Base-by-base conservation (phyloP, 352 stramenopile species). In the Globisporangium orthogonon region DNA sequence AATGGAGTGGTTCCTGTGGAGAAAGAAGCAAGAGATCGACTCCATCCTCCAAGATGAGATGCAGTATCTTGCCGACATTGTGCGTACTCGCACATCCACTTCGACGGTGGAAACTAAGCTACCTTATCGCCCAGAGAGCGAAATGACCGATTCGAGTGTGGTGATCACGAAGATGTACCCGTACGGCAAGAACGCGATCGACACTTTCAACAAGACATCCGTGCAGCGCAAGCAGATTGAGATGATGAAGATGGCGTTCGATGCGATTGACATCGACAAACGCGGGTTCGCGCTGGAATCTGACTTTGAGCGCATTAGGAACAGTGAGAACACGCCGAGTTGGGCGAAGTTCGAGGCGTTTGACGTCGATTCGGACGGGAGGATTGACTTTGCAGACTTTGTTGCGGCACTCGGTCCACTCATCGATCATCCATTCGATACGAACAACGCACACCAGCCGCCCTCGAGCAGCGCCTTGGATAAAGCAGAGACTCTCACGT, bases 1-100 rank as follows among this genome's bases (percentile, higher is more conserved):
- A 18, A 87, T 73, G 66, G 81, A 91, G 62, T 91, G 78, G 81
- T 91, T 91, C 57, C 52, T 91, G 7, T 91, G 78, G 76, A 65
- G 81, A 47, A 74, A 75, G 17, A 86, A 86, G 50, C 74, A 89
- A 55, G 81, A 91, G 41, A 83, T 91, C 49, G 71, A 87, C 5
- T 63, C 58, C 58, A 50, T 89, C 1, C 50, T 87, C 0, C 65
- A 82, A 33, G 78, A 88, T 9, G 71, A 89, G n/a, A 74, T 88
- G 65, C 65, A 73, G 10, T 85, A 80, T 50, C 50, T 81, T 60
- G 46, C 64, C 11, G 74, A 80, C 33, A 62, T 83, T 23, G 52
- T 83, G 5, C 56, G 54, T 49, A 31, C 31, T 9, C n/a, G 30
- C 2, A 37, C 35, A 18, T 17, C 4, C 17, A 6, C 13, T 11